Evolutionary conservation across 495 filamentous ascomycete species (phyloP).

Genomic region (Daldinia decipiens): DNA sequence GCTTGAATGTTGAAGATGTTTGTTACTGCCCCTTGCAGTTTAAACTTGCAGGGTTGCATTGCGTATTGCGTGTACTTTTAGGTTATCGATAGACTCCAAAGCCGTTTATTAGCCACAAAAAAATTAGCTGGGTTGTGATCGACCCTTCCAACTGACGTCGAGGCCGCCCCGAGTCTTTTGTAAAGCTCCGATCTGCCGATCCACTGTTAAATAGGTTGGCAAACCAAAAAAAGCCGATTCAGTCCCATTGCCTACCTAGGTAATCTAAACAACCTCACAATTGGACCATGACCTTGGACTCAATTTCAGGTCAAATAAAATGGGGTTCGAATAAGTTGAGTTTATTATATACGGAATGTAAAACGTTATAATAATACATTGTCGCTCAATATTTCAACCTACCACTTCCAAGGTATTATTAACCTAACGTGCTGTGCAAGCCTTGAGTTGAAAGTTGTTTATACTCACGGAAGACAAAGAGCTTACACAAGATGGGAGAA

Average conservation of each 20-base stretch:
- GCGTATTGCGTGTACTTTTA: conserved; percentile 41
- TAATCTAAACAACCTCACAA: no score
- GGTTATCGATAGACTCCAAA: conserved; percentile 38
- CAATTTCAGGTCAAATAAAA: not conserved
- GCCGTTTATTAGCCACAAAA: not conserved
- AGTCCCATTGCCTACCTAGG: no score
- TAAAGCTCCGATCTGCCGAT: conserved; percentile 15
- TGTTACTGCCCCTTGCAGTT: conserved; percentile 37
- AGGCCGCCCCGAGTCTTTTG: not conserved
- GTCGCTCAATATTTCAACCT: not conserved
- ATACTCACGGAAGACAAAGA: not conserved
- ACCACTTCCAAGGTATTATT: not conserved
- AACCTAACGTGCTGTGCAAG: not conserved
- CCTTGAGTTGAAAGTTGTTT: not conserved
- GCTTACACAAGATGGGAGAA: not conserved
- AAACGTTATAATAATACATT: not conserved
- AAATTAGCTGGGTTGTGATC: conserved; percentile 8
- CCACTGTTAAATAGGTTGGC: not conserved
- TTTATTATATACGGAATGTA: not conserved
- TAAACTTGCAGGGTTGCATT: conserved; percentile 35
- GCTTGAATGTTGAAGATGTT: conserved; percentile 17
- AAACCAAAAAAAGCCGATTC: no score
- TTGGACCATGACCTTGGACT: no score
- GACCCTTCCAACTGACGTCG: conserved; percentile 16
- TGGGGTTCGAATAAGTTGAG: no score